Conservation (phyloP, 108 stramenopile species). For the Pseudonitzschia delicatissima region DNA sequence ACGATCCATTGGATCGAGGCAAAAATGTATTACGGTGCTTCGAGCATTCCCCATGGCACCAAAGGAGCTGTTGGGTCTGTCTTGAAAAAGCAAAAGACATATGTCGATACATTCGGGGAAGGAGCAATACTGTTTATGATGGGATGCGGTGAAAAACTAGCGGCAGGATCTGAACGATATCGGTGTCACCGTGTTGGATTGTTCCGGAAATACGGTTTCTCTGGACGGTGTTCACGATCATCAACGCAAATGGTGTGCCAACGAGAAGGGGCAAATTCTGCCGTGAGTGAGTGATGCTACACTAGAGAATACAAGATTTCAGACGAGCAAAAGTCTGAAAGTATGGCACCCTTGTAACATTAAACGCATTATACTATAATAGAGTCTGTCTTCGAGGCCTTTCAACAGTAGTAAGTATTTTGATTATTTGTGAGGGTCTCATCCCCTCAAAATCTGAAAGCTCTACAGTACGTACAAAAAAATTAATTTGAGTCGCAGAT, state of each 20-base stretch:
- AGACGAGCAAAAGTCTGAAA: too few species aligned
- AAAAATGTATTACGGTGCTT: constrained; percentile 85
- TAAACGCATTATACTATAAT: too few species aligned
- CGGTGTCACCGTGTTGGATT: constrained; percentile 64
- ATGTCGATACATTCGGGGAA: constrained; percentile 50
- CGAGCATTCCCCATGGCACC: constrained; percentile 50
- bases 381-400: too few species aligned
- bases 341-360: too few species aligned
- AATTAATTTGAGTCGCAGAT: too few species aligned
- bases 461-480: too few species aligned
- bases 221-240: constrained; percentile 40
- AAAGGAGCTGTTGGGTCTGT: constrained; percentile 63
- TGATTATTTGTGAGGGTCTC: too few species aligned
- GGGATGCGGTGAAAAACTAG: constrained; percentile 60
- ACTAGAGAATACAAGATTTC: too few species aligned
- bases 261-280: constrained; percentile 49
- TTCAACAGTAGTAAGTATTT: too few species aligned
- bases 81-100: constrained; percentile 39
- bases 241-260: constrained; percentile 67
- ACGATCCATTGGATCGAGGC: constrained; percentile 71
- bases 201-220: constrained; percentile 34
- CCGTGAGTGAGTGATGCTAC: too few species aligned
- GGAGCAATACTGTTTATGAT: constrained; percentile 71
- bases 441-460: too few species aligned
- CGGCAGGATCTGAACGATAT: constrained; percentile 39